These are phyloP conservation scores for Penicillium sp. DNA, from an alignment of 2,329 filamentous ascomycete genomes.

Conservation along the genomic window DNA sequence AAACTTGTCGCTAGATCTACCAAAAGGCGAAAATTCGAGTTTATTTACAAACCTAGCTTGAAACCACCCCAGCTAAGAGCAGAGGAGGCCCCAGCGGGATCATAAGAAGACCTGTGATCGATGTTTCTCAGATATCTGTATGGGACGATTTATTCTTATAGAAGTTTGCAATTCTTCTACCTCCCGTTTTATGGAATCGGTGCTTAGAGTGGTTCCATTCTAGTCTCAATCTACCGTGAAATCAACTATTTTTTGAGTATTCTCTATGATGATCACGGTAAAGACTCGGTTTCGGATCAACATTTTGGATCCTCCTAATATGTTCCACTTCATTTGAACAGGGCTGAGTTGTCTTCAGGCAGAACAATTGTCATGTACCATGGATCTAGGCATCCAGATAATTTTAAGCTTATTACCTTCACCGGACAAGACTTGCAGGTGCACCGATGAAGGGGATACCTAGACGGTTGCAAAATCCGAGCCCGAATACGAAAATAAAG, in stretches of 20 bases:
- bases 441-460: background rate
- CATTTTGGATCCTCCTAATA: background rate
- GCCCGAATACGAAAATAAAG: background rate
- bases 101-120: conserved; percentile 27
- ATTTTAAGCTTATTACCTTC: background rate
- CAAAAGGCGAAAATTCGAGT: background rate
- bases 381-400: background rate
- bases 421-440: background rate
- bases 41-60: conserved; percentile 16
- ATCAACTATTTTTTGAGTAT: background rate
- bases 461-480: background rate
- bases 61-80: conserved; percentile 40
- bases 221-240: background rate
- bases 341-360: background rate
- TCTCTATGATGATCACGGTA: background rate
- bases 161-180: background rate
- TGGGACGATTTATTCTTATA: background rate
- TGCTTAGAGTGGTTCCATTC: background rate
- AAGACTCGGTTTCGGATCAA: background rate
- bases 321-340: background rate
- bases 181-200: background rate
- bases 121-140: background rate
- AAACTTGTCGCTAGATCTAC: background rate
- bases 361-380: background rate
- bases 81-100: conserved; percentile 33